Base-by-base conservation (phyloP, 2,329 filamentous ascomycete genomes). In the Thelonectria blattea region DNA sequence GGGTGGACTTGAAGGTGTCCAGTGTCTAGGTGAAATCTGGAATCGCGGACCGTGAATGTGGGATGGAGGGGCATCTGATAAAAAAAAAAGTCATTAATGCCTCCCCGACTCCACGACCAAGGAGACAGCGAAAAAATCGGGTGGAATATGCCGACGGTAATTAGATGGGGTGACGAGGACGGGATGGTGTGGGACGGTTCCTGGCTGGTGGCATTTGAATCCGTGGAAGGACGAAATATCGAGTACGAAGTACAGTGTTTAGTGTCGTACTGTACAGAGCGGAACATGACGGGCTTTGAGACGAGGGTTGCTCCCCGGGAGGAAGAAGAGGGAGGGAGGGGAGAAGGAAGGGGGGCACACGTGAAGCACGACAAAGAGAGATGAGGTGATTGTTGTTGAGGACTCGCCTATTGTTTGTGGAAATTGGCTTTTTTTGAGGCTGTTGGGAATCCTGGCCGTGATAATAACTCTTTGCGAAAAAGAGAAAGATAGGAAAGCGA, bases 161-260 rank as follows among this genome's bases (percentile, higher is more conserved):
- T n/a, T 51, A 68, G 41, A 62, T 57, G 53, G 52, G 37, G 10
- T 42, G 32, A 43, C 30, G 11, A 22, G 39, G 15, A 47, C 42
- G 22, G 43, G 58, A 56, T 45, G 49, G 61, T 58, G 49, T 64
- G 65, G 60, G 60, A 65, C 58, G 32, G 60, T 61, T 42, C 46
- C 47, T 65, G 55, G 52, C 37, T 58, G 57, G 52, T 24, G 22
- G 51, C 15, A 39, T 20, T 20, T 46, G 22, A 20, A 52, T 34
- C 17, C 22, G 52, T 55, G 41, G 30, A 46, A 15, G 15, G 8
- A 30, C 34, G 49, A 4, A 22, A 42, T 6, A 30, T 27, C 6
- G n/a, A n/a, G 5, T 22, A 47, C 3, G 3, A 24, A 24, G 6
- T 24, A 24, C 22, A 24, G 22, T 24, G n/a, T n/a, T n/a, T n/a